Evolutionary conservation across 106 monocot species (phyloP), one percentile per base, ranked within the genome.

Genomic region (Acanthochlamys bracteata): DNA sequence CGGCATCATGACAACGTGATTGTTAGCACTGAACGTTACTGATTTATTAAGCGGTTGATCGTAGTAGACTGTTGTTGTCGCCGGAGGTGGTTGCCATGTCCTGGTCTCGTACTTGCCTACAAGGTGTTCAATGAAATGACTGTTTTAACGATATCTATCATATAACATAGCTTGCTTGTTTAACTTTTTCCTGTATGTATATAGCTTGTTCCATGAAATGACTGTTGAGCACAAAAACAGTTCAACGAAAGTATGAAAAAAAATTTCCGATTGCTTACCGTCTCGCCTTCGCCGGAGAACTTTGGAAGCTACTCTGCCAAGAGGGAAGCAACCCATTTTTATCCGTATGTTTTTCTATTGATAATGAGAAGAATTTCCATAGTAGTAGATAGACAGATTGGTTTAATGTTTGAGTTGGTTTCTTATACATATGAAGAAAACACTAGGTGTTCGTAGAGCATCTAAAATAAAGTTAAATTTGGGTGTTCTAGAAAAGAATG

Each of bases 251-350:
- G 11, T 20, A 11, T 11, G 19, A 12, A 27, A 51, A 26, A n/a
- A 51, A 25, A 73, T 73, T 33, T n/a, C 9, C 20, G 27, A 59
- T 46, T 7, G 4, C 19, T 73, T 70, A 80, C 80, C 64, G 25
- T 76, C 63, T 55, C 78, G 71, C 63, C 63, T 78, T 12, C 33
- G 33, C 6, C 72, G 60, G 58, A 83, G 51, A 20, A 54, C 81
- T 66, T 45, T 79, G 40, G 83, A 79, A 16, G 83, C 19, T 74
- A 78, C 57, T 73, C 76, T 78, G 56, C 78, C 80, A 1, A 91
- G 45, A 57, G 86, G 86, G 71, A 59, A 81, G 74, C 87, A 92
- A 61, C 86, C 84, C 92, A 87, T 92, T 23, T 66, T 64, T 62
- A 59, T 56, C 51, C 46, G 0, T 20, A n/a, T n/a, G 13, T 51